Evolutionary conservation across 345 rosid genomes (phyloP).

Genomic region (Carallia brachiata): DNA sequence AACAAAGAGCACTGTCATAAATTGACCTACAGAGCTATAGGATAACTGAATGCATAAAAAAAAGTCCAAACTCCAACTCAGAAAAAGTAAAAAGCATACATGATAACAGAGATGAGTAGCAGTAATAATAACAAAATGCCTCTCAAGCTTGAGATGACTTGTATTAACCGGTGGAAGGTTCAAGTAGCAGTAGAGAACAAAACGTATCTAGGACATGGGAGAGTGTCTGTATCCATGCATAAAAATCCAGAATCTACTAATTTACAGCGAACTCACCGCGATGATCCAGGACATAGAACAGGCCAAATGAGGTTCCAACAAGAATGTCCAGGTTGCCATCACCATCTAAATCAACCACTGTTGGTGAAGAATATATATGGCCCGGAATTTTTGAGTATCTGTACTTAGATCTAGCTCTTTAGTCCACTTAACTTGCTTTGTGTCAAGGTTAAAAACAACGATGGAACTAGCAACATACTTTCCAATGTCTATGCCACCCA

Average conservation of each 20-base stretch:
- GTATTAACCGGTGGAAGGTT: not conserved
- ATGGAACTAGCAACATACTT: constrained; percentile 88
- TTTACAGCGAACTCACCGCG: constrained; percentile 53
- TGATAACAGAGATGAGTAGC: not conserved
- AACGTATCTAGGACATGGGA: not conserved
- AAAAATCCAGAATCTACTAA: not conserved
- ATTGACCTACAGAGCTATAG: not conserved
- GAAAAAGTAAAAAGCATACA: not conserved
- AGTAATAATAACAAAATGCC: not conserved
- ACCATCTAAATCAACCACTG: constrained; percentile 97
- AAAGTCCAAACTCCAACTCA: not conserved
- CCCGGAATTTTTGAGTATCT: constrained; percentile 63
- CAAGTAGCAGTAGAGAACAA: not conserved
- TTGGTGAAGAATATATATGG: constrained; percentile 91
- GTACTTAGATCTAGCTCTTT: constrained; percentile 81
- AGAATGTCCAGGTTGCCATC: constrained; percentile 98
- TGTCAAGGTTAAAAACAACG: constrained; percentile 93
- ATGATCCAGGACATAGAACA: constrained; percentile 95
- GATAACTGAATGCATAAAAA: not conserved
- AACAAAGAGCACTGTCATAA: not conserved
- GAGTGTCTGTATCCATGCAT: not conserved
- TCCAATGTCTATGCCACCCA: constrained; percentile 79
- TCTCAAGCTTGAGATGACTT: not conserved
- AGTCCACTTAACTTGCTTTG: constrained; percentile 97
- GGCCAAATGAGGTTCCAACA: constrained; percentile 94